Evolutionary conservation across 805 yeast genomes (phyloP).

Genomic region (Starmera quercuum): DNA sequence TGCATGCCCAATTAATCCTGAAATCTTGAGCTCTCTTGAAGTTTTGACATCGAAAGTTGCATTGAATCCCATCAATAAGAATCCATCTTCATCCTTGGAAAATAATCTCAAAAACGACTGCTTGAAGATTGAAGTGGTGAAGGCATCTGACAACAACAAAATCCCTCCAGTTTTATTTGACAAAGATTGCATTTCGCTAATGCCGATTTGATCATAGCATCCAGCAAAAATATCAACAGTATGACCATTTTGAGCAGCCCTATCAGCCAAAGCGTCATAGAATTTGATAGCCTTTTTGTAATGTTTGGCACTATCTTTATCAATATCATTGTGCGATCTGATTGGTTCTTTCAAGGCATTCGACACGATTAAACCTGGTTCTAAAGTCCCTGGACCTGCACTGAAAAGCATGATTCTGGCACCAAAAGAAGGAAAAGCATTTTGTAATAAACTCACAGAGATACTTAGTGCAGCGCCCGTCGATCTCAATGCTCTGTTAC

Average conservation of each 20-base stretch:
- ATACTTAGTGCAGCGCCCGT: constrained; percentile 90
- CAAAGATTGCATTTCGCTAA: constrained; percentile 85
- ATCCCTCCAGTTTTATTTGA: constrained; percentile 89
- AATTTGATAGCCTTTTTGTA: constrained; percentile 79
- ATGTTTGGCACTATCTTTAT: constrained; percentile 82
- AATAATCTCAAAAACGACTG: constrained; percentile 86
- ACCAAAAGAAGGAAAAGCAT: constrained; percentile 77
- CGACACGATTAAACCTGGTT: constrained; percentile 92
- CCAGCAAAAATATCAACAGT: constrained; percentile 90
- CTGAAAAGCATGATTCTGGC: constrained; percentile 86
- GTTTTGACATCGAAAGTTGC: constrained; percentile 85
- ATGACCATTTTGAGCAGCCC: constrained; percentile 67
- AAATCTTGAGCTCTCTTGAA: constrained; percentile 76
- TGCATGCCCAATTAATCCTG: constrained; percentile 94
- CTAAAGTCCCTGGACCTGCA: constrained; percentile 92
- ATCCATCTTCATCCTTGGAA: constrained; percentile 81
- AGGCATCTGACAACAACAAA: constrained; percentile 81
- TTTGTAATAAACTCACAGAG: constrained; percentile 75
- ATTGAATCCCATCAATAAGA: constrained; percentile 82
- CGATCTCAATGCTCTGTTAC: constrained; percentile 80
- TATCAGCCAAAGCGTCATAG: constrained; percentile 66
- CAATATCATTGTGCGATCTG: constrained; percentile 95
- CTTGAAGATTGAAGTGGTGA: constrained; percentile 90
- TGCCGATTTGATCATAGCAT: constrained; percentile 93
- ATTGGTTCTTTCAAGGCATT: constrained; percentile 90